Evolutionary conservation across 129 eudicot species (phyloP), one percentile per base, ranked within the genome.

Genomic region (Pseudognaphalium luteoalbum): DNA sequence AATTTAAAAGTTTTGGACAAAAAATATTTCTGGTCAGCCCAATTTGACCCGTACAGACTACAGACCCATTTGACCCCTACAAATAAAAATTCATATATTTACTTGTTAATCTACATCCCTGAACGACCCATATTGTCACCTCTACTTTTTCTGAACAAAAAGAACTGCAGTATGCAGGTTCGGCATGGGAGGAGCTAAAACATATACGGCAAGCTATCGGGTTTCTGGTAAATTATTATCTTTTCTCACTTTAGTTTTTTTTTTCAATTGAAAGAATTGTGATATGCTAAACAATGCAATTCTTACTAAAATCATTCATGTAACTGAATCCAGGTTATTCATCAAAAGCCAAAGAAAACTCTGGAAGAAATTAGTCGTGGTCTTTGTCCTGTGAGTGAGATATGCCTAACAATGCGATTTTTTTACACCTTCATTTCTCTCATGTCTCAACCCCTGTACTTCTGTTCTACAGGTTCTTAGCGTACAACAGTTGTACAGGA

Each of bases 151-250:
- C 69, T 68, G 66, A 82, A 80, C 70, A 58, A 74, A 68, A 66
- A 70, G 52, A 69, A 66, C 15, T 87, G 85, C 99, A 94, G 99
- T 94, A 94, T 84, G 93, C 99, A 81, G 97, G 99, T 70, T 79
- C 92, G 57, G 83, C 99, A 16, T 91, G 97, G 96, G 97, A 91
- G 39, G 99, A 91, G 80, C 86, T 94, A 64, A 94, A 94, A 87
- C 99, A 91, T 81, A 94, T 94, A 73, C 87, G 96, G 68, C 97
- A 94, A 82, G 99, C 99, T 54, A 94, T 94, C 35, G 99, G 90
- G 8, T 94, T 94, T 82, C 76, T 94, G 96, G 99, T 94, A 83
- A 56, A 56, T 58, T 33, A 50, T 44, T 10, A 42, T 67, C 30
- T 42, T 77, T 71, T 81, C 34, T 16, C 9, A 7, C 25, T 33